Evolutionary conservation across 2,329 filamentous ascomycete genomes (phyloP), one percentile per base, ranked within the genome.

Genomic region (Erysiphe neolycopersici): DNA sequence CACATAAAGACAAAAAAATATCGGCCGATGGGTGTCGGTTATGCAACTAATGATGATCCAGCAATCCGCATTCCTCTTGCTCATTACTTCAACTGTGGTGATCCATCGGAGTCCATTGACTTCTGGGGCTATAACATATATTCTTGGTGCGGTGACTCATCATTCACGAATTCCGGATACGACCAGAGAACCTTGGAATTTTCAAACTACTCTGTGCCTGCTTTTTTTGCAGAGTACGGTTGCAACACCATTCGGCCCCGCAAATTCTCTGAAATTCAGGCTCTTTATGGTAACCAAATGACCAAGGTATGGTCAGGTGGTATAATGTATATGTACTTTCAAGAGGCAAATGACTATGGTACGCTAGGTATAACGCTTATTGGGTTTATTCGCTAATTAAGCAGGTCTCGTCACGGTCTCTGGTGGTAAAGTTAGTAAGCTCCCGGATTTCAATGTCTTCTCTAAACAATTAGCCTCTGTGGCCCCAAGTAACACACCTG

Each of bases 41-140:
- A 44, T 42, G 43, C 43, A 10, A 44, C 43, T 4, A 44, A 44
- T 30, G 43, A 44, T 37, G 85, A 94, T 60, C 69, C 74, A 36
- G 68, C 73, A 18, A 91, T 93, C 53, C 81, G 89, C 60, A 68
- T 68, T 50, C 67, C 83, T 55, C 73, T 95, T 56, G 81, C 83
- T 52, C 65, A 83, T 58, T 98, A 92, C 71, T 94, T 98, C 66
- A 85, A 93, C 69, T 98, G 89, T 58, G 81, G 85, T 47, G 61
- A 72, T 47, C 58, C 66, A 31, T 63, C 66, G 9, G 62, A 63
- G 56, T 61, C 79, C 47, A 93, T 95, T 51, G 89, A 98, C 63
- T 95, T 91, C 68, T 98, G 85, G 81, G 89, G 89, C 47, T 95
- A 95, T 77, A 98, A 98, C 69, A 93, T 95, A 64, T 98, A 98